Evolutionary conservation across 768 basidiomycete species (phyloP), one percentile per base, ranked within the genome.

Genomic region (Boletus sp.): DNA sequence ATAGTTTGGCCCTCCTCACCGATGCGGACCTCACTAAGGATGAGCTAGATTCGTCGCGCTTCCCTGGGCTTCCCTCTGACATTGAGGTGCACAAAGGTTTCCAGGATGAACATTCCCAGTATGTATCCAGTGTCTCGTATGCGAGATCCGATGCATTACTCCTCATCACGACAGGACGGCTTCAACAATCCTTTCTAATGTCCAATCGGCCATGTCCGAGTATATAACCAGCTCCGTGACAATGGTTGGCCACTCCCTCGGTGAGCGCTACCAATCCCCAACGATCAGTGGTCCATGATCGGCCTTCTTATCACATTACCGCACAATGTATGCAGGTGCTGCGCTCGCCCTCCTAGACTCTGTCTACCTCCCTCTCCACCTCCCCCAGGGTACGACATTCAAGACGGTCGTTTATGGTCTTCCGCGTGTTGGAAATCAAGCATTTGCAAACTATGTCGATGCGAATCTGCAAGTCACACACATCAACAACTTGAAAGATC

Each of bases 371-470:
- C 73, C 66, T 2, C 63, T 75, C 10, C 64, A 70, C 41, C 67
- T 77, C 14, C 71, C 74, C 10, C 24, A 59, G 0, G 58, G 58
- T 39, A 73, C 68, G 3, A 61, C 64, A 3, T 63, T 76, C 66
- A 50, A 54, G 33, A 65, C 67, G 4, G 45, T 73, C 44, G 28
- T 55, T 9, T 77, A 72, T 42, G 76, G 73, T n/a, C 60, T 73
- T 24, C 76, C 75, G 9, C 67, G 75, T 8, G 74, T 75, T 4
- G 84, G 85, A 29, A 86, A 86, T 66, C 74, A 80, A 64, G 80
- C 72, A 0, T 87, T 86, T 58, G 84, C 84, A 1, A 62, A 83
- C 63, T 80, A 79, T 57, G 76, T 85, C 47, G 81, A 85, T 58
- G 62, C 72, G 11, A 71, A 80, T 36, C 45, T 73, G 39, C 60